These are phyloP conservation scores for Trichophyton benhamiae DNA, from an alignment of 2,329 filamentous ascomycete genomes.

Conservation along the genomic window DNA sequence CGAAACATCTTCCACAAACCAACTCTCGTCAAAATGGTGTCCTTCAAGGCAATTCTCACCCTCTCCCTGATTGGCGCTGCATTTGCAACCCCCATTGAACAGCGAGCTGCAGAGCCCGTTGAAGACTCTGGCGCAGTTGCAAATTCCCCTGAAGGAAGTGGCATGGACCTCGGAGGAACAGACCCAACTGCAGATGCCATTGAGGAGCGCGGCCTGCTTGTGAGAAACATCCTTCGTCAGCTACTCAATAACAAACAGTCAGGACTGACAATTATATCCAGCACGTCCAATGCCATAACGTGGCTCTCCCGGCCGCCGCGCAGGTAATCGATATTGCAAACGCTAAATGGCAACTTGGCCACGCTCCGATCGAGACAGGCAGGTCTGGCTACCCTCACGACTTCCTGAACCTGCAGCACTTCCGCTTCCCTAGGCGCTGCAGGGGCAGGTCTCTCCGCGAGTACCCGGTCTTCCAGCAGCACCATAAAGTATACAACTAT, in stretches of 20 bases:
- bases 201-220: neutral
- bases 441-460: neutral
- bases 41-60: neutral
- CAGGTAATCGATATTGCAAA: neutral
- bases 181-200: neutral
- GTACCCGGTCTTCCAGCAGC: neutral
- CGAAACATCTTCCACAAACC: neutral
- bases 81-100: neutral
- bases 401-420: neutral
- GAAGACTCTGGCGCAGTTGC: neutral
- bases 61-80: neutral
- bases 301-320: neutral
- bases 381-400: constrained; percentile 1
- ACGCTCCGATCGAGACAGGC: neutral
- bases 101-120: no score
- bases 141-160: neutral
- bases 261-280: neutral
- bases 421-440: neutral
- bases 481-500: neutral
- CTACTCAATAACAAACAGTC: neutral
- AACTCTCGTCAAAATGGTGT: neutral
- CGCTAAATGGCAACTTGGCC: neutral
- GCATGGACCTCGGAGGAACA: no score
- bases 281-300: neutral
- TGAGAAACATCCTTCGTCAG: neutral